Base-by-base conservation (phyloP, 106 monocot species). In the Chionographis japonica region DNA sequence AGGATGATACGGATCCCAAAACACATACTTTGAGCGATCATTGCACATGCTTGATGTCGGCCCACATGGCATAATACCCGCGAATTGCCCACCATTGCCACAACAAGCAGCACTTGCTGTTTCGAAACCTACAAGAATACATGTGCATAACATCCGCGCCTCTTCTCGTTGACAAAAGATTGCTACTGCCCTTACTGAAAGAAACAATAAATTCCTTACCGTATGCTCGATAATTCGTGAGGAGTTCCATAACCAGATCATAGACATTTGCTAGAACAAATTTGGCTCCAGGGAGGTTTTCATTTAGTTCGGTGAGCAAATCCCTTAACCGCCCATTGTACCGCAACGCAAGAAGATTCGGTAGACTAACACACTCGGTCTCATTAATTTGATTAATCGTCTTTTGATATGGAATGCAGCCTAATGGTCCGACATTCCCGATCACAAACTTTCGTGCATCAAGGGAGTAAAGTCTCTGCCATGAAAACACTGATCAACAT, bases 1-100 rank as follows among this genome's bases (percentile, higher is more conserved):
- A 10, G 91, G 94, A 60, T 95, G 94, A 53, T 95, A 95, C 0
- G 94, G 88, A 55, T 95, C 94, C 94, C 91, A 95, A 58, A 95
- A 95, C 27, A 95, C 87, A 20, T 88, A 42, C 13, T 71, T 62
- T 0, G 80, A 57, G 3, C 91, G 70, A 50, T 91, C 77, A 1
- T 74, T 77, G 27, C 94, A 95, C 78, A 95, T 64, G 18, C 54
- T 72, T 6, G 90, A 83, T 0, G 71, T 61, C 19, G 94, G 94
- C 12, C 85, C 83, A 52, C 94, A 95, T 2, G 91, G 94, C 12
- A 95, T 68, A 1, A 91, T 77, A 7, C 94, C 94, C 2, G 78
- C 77, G 35, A 84, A 81, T n/a, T 53, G 79, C 0, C 94, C 90
- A 9, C 91, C 90, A 20, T 83, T 91, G 9, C 85, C 87, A 56